phyloP scores from a whole-genome alignment of 805 yeast genomes.

The Suhomyces emberorum region DNA sequence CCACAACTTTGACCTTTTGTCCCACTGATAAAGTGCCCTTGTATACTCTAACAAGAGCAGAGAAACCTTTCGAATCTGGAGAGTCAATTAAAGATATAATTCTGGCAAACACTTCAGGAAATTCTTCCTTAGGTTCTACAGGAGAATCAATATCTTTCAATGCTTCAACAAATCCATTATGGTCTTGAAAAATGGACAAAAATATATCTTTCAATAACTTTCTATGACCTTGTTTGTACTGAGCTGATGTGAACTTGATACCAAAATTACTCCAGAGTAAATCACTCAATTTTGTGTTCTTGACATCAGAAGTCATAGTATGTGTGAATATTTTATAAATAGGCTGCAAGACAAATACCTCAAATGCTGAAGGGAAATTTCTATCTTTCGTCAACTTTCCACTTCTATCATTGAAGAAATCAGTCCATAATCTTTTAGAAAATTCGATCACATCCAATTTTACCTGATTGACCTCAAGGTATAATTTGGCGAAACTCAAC shows the following conservation, averaged over 20 bases:
- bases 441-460: constrained; percentile 27
- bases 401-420: constrained; percentile 45
- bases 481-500: constrained; percentile 57
- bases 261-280: constrained; percentile 50
- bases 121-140: constrained; percentile 19
- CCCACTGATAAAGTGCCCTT: constrained; percentile 57
- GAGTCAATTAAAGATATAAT: constrained; percentile 54
- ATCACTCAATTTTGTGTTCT: constrained; percentile 31
- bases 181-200: constrained; percentile 48
- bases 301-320: constrained; percentile 51
- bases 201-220: constrained; percentile 56
- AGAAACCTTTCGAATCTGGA: constrained; percentile 49
- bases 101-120: constrained; percentile 16
- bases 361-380: constrained; percentile 46
- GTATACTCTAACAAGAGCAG: constrained; percentile 58
- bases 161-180: constrained; percentile 52
- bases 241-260: constrained; percentile 37
- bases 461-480: constrained; percentile 22
- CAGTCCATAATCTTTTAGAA: constrained; percentile 72
- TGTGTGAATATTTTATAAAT: constrained; percentile 70
- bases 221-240: constrained; percentile 53
- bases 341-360: constrained; percentile 69
- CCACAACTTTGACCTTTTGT: constrained; percentile 50
- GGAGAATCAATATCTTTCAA: constrained; percentile 30
- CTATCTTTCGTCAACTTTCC: constrained; percentile 44